phyloP scores from a whole-genome alignment of 2,329 filamentous ascomycete species.

The Apiospora aurea region DNA sequence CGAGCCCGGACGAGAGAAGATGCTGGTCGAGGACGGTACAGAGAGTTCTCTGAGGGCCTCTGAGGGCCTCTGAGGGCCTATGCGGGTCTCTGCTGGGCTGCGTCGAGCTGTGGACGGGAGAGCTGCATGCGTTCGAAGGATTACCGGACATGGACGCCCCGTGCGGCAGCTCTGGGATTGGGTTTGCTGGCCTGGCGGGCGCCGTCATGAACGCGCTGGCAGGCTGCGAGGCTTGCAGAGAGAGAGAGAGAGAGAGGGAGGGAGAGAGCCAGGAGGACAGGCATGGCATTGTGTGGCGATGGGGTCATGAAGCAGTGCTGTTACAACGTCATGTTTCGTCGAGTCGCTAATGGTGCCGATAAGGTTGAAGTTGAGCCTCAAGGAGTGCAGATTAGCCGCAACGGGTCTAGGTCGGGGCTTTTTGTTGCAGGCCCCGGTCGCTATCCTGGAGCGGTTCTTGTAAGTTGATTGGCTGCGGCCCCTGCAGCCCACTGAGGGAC shows the following conservation, averaged over 20 bases:
- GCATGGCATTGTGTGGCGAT: conserved; percentile 36
- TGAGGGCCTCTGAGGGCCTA: no score
- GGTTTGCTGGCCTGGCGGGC: conserved; percentile 1
- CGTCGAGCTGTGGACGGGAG: conserved; percentile 23
- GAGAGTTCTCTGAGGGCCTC: background rate
- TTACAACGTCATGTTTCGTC: conserved; percentile 56
- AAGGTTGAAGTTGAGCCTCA: conserved; percentile 37
- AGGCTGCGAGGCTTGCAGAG: background rate
- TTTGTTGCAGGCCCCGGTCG: conserved; percentile 22
- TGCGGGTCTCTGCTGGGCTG: conserved; percentile 22
- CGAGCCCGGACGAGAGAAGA: conserved; percentile 22
- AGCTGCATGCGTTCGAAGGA: conserved; percentile 15
- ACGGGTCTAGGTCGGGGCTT: conserved; percentile 16
- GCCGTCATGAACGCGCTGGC: conserved; percentile 6
- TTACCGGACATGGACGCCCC: background rate
- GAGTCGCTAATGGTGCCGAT: conserved; percentile 38
- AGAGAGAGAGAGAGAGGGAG: no score
- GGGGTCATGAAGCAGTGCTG: conserved; percentile 54
- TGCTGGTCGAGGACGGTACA: conserved; percentile 23
- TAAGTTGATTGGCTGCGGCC: conserved; percentile 8
- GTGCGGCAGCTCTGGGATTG: background rate
- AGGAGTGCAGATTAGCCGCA: conserved; percentile 28
- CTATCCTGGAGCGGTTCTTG: background rate
- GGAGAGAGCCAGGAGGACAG: background rate
- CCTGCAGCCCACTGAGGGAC: background rate